phyloP scores from a whole-genome alignment of 2,329 filamentous ascomycete genomes.

The Talaromyces pinophilus region DNA sequence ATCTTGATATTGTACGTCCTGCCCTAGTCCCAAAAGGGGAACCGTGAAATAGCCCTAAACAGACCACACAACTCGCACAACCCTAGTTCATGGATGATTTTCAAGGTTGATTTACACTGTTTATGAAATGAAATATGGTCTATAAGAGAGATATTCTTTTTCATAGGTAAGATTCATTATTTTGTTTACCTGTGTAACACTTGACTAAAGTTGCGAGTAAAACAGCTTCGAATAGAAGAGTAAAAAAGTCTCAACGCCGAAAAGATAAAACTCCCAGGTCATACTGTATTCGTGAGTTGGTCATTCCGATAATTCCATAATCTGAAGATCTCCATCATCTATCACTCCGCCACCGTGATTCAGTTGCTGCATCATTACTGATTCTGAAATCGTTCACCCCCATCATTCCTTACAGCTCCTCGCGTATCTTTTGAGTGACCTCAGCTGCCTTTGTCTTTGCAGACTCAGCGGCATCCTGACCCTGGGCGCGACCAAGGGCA shows the following conservation, averaged over 20 bases:
- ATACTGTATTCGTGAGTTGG: slow-evolving; percentile 9
- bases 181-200: not conserved
- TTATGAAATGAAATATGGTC: not conserved
- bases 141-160: not conserved
- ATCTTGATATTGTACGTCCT: not conserved
- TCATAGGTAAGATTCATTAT: not conserved
- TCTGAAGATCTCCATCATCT: not conserved
- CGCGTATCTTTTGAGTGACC: slow-evolving; percentile 46
- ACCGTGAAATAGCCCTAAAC: not conserved
- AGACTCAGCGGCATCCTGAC: slow-evolving; percentile 51
- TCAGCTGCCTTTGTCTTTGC: slow-evolving; percentile 49
- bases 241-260: slow-evolving; percentile 14
- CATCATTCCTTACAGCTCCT: slow-evolving; percentile 32
- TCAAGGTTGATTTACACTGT: not conserved
- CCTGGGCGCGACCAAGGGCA: slow-evolving; percentile 49
- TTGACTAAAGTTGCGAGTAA: not conserved
- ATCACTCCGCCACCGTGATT: not conserved
- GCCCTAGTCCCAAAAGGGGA: not conserved
- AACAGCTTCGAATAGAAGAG: not conserved
- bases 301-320: slow-evolving; percentile 11
- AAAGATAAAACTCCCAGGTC: not conserved
- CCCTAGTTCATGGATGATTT: no score
- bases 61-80: not conserved
- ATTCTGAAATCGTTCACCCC: not conserved
- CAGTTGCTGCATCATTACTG: not conserved